Percentiles rank a stretch among this genome's conserved stretches.
These are phyloP conservation scores for Alternaria arbusti DNA, from an alignment of 2,329 filamentous ascomycete genomes.

Conservation along the genomic window DNA sequence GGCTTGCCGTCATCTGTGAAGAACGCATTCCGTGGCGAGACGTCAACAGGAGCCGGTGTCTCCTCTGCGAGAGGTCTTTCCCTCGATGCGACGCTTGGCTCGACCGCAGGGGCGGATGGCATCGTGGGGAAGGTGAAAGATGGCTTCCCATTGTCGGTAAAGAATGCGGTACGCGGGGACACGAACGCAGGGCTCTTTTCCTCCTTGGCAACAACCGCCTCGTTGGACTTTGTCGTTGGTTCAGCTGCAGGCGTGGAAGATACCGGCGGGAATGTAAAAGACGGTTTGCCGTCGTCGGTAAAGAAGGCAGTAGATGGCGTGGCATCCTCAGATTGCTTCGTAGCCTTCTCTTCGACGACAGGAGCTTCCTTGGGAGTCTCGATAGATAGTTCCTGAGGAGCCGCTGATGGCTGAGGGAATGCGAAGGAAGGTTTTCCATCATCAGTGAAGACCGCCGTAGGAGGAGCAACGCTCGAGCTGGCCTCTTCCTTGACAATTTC, in stretches of 20 bases:
- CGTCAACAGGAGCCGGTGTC: not conserved
- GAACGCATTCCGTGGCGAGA: conserved; percentile 14
- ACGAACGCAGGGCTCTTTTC: not conserved
- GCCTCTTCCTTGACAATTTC: not conserved
- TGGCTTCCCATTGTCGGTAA: conserved; percentile 13
- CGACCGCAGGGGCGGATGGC: not conserved
- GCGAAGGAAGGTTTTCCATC: conserved; percentile 5
- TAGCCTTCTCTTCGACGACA: not conserved
- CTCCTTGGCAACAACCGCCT: not conserved
- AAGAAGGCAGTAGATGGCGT: conserved; percentile 4
- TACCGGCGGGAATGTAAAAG: not conserved
- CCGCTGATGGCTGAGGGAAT: not conserved
- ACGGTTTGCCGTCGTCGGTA: conserved; percentile 10
- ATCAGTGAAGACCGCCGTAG: conserved; percentile 5
- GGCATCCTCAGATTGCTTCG: not conserved
- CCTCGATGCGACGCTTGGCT: not conserved
- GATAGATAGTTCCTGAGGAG: not conserved
- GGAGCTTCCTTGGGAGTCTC: not conserved
- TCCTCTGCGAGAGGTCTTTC: not conserved
- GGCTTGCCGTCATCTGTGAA: conserved; percentile 16
- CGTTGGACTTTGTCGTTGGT: not conserved
- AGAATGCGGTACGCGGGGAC: conserved; percentile 14
- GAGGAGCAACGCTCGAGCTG: not conserved
- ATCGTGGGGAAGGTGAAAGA: conserved; percentile 7
- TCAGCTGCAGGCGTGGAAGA: not conserved